phyloP scores from a whole-genome alignment of 2,329 filamentous ascomycete genomes.

The Ceratocystiopsis brevicomis region DNA sequence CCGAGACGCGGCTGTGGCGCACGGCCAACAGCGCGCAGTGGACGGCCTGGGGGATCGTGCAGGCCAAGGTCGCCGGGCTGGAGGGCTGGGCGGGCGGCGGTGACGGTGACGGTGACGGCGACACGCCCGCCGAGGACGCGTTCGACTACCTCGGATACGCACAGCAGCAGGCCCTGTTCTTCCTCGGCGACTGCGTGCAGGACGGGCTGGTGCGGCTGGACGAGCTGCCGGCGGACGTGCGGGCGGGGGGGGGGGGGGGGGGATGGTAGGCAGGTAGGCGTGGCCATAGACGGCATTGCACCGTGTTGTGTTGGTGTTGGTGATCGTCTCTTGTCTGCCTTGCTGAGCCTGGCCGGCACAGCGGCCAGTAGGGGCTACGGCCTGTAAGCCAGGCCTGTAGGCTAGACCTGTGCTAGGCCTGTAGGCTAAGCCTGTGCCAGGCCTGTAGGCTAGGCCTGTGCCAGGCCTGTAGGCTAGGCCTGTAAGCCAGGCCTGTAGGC shows the following conservation, averaged over 20 bases:
- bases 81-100: slow-evolving; percentile 15
- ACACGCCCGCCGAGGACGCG: slow-evolving; percentile 34
- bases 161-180: slow-evolving; percentile 77
- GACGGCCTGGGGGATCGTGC: slow-evolving; percentile 92
- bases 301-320: too few relatives aligned
- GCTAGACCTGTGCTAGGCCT: too few relatives aligned
- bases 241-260: slow-evolving; percentile 47
- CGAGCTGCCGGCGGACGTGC: slow-evolving; percentile 55
- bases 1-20: slow-evolving; percentile 71
- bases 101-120: slow-evolving; percentile 9
- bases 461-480: too few relatives aligned
- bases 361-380: too few relatives aligned
- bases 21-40: slow-evolving; percentile 75
- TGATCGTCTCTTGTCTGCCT: too few relatives aligned
- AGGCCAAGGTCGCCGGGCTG: slow-evolving; percentile 61
- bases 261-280: slow-evolving; percentile 20
- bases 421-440: too few relatives aligned
- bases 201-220: slow-evolving; percentile 57
- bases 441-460: too few relatives aligned
- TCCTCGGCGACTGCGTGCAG: slow-evolving; percentile 76
- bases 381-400: too few relatives aligned
- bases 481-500: too few relatives aligned
- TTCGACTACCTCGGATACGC: slow-evolving; percentile 91
- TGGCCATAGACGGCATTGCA: too few relatives aligned
- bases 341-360: too few relatives aligned